Percentiles rank a stretch among this genome's conserved stretches.
phyloP scores from a whole-genome alignment of 768 basidiomycete species.

The Lyophyllum shimeji region DNA sequence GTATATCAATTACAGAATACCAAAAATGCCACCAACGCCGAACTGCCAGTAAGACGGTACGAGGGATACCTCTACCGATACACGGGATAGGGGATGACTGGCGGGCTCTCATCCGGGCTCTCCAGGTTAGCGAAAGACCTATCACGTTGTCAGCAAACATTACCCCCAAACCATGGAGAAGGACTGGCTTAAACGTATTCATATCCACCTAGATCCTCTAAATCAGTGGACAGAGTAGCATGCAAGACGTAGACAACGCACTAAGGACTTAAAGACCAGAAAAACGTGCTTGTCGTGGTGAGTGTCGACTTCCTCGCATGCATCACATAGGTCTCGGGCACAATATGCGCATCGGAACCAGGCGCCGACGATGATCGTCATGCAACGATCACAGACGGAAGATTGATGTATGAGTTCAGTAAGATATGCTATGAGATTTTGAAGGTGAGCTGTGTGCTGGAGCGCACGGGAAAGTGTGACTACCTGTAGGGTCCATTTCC shows the following conservation, averaged over 20 bases:
- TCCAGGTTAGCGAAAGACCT: slow-evolving; percentile 62
- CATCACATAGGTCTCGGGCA: slow-evolving; percentile 80
- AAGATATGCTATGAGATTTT: slow-evolving; percentile 54
- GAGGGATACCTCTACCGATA: slow-evolving; percentile 37
- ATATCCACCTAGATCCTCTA: slow-evolving; percentile 62
- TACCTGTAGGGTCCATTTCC: slow-evolving; percentile 58
- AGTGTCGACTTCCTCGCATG: slow-evolving; percentile 77
- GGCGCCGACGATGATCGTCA: slow-evolving; percentile 76
- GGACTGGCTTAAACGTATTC: slow-evolving; percentile 61
- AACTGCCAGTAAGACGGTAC: not conserved
- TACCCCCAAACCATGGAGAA: not conserved
- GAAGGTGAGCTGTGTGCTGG: not conserved
- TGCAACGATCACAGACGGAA: slow-evolving; percentile 86
- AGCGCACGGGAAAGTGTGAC: not conserved
- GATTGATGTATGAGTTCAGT: slow-evolving; percentile 55
- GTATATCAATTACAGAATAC: slow-evolving; percentile 8
- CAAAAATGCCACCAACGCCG: not conserved
- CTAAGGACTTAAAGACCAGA: slow-evolving; percentile 83
- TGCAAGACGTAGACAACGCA: slow-evolving; percentile 30
- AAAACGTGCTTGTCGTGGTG: slow-evolving; percentile 85
- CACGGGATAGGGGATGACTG: slow-evolving; percentile 62
- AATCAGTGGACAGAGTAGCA: slow-evolving; percentile 9
- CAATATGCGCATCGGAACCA: slow-evolving; percentile 95
- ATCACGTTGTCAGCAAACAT: slow-evolving; percentile 1
- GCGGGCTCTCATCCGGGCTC: slow-evolving; percentile 47